Conservation (phyloP, 352 stramenopile species). For the Phytophthora pisi region DNA sequence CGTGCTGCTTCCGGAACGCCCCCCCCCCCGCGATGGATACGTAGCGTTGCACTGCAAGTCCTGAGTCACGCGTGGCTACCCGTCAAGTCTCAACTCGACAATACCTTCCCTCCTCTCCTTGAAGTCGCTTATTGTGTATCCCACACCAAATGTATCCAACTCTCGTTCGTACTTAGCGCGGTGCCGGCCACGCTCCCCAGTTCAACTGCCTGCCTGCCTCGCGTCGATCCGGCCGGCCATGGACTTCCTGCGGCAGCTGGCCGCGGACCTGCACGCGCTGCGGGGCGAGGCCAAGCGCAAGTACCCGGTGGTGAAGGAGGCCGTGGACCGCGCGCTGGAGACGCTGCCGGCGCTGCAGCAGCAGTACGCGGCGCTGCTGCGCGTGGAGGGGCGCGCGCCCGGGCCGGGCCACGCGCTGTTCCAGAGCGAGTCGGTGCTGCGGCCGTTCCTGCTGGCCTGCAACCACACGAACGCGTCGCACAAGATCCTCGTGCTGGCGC, state of each 20-base stretch:
- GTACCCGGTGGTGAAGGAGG: constrained; percentile 96
- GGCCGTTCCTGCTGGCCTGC: constrained; percentile 96
- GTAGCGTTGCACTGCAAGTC: no score
- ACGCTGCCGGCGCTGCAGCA: constrained; percentile 94
- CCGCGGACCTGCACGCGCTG: constrained; percentile 88
- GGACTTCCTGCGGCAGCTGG: constrained; percentile 92
- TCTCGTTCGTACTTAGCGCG: no score
- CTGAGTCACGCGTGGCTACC: no score
- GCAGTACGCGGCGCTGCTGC: constrained; percentile 91
- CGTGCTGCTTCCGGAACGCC: no score
- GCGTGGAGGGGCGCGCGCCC: constrained; percentile 65
- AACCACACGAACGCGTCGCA: constrained; percentile 97
- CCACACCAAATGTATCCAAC: no score
- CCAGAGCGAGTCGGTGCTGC: constrained; percentile 94
- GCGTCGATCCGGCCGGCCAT: constrained; percentile 39
- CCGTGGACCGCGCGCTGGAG: constrained; percentile 94
- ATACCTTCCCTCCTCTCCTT: no score
- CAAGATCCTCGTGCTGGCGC: constrained; percentile 93
- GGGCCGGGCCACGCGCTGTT: constrained; percentile 93
- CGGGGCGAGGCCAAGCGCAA: constrained; percentile 88
- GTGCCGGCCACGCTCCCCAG: no score
- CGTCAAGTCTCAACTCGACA: no score
- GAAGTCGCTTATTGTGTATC: no score
- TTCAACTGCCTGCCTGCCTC: no score
- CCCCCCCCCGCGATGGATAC: no score